A percentile compares a stretch with the other conserved stretches of the same genome.
Conservation (phyloP, 148 eudicot genomes). For the Arbutus unedo region DNA sequence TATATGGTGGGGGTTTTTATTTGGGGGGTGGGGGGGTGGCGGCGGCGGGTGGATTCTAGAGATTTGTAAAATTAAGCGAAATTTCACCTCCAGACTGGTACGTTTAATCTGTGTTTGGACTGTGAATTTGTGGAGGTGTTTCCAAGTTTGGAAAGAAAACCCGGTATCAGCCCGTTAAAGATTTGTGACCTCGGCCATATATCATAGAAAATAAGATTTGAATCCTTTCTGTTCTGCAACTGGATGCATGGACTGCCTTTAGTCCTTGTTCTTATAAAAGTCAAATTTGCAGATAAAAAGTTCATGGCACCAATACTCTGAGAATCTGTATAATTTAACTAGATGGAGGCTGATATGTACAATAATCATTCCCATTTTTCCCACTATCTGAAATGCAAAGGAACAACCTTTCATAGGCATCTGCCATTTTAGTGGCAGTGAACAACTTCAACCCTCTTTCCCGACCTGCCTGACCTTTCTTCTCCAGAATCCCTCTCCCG, state of each 20-base stretch:
- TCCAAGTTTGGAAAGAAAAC: neutral
- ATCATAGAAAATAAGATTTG: neutral
- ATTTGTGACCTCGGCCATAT: neutral
- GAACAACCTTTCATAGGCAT: slow-evolving; percentile 51
- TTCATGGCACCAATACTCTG: neutral
- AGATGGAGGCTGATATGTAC: slow-evolving; percentile 18
- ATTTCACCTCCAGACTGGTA: neutral
- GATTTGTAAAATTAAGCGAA: neutral
- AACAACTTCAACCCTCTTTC: slow-evolving; percentile 39
- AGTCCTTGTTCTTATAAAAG: neutral
- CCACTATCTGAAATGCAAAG: slow-evolving; percentile 35
- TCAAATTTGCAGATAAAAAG: neutral
- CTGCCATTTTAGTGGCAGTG: slow-evolving; percentile 52
- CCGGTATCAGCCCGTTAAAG: neutral
- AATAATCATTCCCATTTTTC: slow-evolving; percentile 17
- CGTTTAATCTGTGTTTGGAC: neutral
- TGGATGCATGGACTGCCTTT: neutral
- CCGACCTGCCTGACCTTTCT: slow-evolving; percentile 39
- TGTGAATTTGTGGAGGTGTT: neutral
- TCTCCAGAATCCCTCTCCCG: slow-evolving; percentile 33
- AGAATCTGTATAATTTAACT: neutral
- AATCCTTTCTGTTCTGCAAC: neutral
- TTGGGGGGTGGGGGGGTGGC: no score
- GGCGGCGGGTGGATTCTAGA: neutral
- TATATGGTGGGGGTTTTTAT: no score